Evolutionary conservation across 257 asterid genomes (phyloP), one percentile per base, ranked within the genome.

Genomic region (Solanum pimpinellifolium): DNA sequence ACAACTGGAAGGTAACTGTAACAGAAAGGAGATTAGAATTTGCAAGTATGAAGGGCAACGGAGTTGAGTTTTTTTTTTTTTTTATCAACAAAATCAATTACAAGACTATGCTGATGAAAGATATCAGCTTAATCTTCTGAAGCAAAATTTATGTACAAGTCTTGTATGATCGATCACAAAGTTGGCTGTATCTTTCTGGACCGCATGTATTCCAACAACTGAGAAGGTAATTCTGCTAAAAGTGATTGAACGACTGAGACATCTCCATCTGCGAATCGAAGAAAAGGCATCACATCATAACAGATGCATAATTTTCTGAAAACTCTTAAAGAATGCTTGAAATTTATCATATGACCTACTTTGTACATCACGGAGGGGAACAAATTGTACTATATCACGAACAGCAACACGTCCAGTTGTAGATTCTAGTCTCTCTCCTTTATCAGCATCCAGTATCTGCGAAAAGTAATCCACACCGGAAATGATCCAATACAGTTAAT

Each of bases 341-440:
- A 56, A 70, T 84, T 46, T 49, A 25, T 18, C 9, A 39, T 20
- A 73, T 60, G 84, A 56, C 98, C 91, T 90, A 97, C 99, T 90
- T 87, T 97, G 99, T 89, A 95, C 92, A 56, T 95, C 98, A 21
- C 98, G 95, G 83, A 96, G 91, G 59, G 99, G 99, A 85, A 97
- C 98, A 88, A 97, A 97, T 89, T 97, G 99, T 87, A 97, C 99
- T 44, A 97, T 96, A 87, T 97, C 99, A 5, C 99, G 98, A 23
- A 98, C 94, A 65, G 99, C 99, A 46, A 97, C 94, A 44, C 98
- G 93, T 68, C 99, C 99, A 3, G 92, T 90, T 84, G 99, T 86
- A 91, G 98, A 95, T 90, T 95, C 98, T 21, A 97, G 96, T 60
- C 98, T 92, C 59, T 95, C 98, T 23, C 98, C 98, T 92, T 92